Percentiles rank a stretch among this genome's conserved stretches.
Conservation (phyloP, 208 protist species). For the Angomonas deanei region DNA sequence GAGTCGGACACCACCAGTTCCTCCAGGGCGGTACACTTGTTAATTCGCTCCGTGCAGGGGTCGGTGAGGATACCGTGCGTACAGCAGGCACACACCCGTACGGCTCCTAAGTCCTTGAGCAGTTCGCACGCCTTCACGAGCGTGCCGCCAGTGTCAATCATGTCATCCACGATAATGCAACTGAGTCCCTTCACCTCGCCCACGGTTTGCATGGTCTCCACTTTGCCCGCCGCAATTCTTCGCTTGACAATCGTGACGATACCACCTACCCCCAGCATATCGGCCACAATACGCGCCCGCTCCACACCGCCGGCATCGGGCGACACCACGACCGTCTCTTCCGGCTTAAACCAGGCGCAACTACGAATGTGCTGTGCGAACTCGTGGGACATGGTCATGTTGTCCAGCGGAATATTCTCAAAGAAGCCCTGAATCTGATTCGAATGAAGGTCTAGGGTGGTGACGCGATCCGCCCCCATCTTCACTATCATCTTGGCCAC, state of each 20-base stretch:
- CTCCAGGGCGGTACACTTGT: conserved; percentile 76
- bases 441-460: conserved; percentile 93
- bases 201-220: conserved; percentile 90
- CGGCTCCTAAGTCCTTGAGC: conserved; percentile 89
- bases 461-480: conserved; percentile 88
- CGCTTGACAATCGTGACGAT: conserved; percentile 96
- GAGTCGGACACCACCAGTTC: conserved; percentile 92
- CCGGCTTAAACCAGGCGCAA: conserved; percentile 68
- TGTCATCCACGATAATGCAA: conserved; percentile 95
- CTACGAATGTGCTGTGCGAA: conserved; percentile 67
- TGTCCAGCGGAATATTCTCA: conserved; percentile 89
- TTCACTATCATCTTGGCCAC: conserved; percentile 91
- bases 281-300: conserved; percentile 85
- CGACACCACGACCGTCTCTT: conserved; percentile 90
- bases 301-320: conserved; percentile 94
- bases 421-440: conserved; percentile 97
- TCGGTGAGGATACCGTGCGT: conserved; percentile 94
- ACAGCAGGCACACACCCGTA: conserved; percentile 87
- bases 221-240: conserved; percentile 68
- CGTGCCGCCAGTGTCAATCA: conserved; percentile 95
- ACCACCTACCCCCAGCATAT: conserved; percentile 77
- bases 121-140: conserved; percentile 90
- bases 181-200: conserved; percentile 91
- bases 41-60: conserved; percentile 82
- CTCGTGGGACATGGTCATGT: conserved; percentile 84